These are phyloP conservation scores for Phalaenopsis hybrid DNA, from an alignment of 116 monocot genomes.

Conservation along the genomic window DNA sequence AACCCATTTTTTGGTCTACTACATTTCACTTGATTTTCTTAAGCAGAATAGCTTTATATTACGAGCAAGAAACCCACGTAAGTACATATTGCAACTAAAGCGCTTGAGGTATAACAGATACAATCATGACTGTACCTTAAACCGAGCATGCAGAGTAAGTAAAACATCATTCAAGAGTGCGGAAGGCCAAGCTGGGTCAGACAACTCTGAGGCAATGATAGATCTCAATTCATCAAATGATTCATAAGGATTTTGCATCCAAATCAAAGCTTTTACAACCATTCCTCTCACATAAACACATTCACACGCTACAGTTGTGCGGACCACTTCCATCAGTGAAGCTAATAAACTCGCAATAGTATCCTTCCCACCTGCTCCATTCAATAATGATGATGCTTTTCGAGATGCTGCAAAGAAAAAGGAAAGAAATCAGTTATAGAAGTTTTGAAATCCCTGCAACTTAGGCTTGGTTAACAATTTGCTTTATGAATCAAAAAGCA, in stretches of 20 bases:
- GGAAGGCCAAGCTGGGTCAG: slow-evolving; percentile 95
- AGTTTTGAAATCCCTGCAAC: not conserved
- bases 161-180: slow-evolving; percentile 88
- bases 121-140: slow-evolving; percentile 53
- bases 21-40: not conserved
- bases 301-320: slow-evolving; percentile 99
- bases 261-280: slow-evolving; percentile 97
- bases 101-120: not conserved
- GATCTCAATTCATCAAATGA: slow-evolving; percentile 89
- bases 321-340: slow-evolving; percentile 98
- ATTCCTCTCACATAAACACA: slow-evolving; percentile 97
- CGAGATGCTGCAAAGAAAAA: slow-evolving; percentile 39
- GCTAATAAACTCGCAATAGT: slow-evolving; percentile 95
- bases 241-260: slow-evolving; percentile 99
- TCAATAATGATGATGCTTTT: slow-evolving; percentile 43
- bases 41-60: not conserved
- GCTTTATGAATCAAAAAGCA: not conserved
- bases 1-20: not conserved
- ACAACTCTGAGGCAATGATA: slow-evolving; percentile 95
- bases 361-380: slow-evolving; percentile 66
- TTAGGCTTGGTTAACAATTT: not conserved
- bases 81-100: not conserved
- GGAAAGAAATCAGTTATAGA: not conserved
- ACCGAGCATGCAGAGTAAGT: slow-evolving; percentile 96
- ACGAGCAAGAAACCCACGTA: not conserved